Percentiles rank a stretch among this genome's conserved stretches.
Conservation (phyloP, 1,284 basidiomycete genomes). For the Cutaneotrichosporon arboriforme region DNA sequence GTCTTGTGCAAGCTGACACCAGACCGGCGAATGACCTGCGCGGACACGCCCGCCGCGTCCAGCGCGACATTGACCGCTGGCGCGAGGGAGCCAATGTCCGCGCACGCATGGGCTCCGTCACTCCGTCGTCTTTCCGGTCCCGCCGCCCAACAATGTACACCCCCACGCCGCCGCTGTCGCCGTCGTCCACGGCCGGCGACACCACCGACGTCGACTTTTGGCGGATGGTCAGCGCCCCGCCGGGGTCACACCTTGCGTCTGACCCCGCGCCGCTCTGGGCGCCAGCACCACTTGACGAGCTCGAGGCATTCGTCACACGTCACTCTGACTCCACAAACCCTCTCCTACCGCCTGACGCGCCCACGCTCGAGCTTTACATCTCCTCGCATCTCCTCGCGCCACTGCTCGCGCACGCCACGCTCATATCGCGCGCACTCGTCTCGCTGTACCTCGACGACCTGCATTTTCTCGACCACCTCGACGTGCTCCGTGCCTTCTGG, state of each 20-base stretch:
- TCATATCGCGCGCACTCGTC: constrained; percentile 39
- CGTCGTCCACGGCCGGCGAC: background rate
- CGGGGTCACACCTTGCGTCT: constrained; percentile 23
- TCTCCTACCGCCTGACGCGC: constrained; percentile 29
- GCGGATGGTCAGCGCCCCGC: constrained; percentile 23
- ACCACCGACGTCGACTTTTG: constrained; percentile 16
- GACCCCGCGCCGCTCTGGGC: constrained; percentile 22
- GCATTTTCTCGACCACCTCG: constrained; percentile 37
- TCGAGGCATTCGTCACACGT: constrained; percentile 28
- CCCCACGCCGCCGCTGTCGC: background rate
- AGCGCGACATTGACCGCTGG: constrained; percentile 34
- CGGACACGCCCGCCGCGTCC: constrained; percentile 22
- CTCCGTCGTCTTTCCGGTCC: constrained; percentile 14
- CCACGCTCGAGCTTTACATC: constrained; percentile 37
- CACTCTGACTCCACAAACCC: constrained; percentile 21
- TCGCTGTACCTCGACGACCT: constrained; percentile 42
- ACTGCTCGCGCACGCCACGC: constrained; percentile 28
- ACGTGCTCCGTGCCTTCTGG: constrained; percentile 39
- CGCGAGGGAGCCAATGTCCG: constrained; percentile 13
- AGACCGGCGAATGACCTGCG: constrained; percentile 13
- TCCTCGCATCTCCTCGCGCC: constrained; percentile 32
- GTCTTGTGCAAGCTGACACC: background rate
- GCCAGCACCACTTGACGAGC: constrained; percentile 23
- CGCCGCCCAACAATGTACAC: background rate
- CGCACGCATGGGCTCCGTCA: constrained; percentile 17